Evolutionary conservation across 1,284 basidiomycete species (phyloP).

Genomic region (Boletus sp.): DNA sequence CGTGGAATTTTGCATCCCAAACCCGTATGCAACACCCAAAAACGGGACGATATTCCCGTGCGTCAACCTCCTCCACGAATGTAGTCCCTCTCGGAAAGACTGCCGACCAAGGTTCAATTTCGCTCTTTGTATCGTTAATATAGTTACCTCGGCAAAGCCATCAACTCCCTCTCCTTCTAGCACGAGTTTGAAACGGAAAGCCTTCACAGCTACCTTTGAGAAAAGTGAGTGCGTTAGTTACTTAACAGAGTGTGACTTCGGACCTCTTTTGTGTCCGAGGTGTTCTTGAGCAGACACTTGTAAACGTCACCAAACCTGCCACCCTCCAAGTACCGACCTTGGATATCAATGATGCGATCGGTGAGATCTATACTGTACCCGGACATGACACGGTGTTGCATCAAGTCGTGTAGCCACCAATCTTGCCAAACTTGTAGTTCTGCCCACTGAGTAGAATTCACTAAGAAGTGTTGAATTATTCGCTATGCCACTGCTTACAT

Average conservation of each 20-base stretch:
- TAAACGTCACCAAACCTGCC: constrained; percentile 4
- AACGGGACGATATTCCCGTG: constrained; percentile 1
- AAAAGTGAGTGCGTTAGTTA: background rate
- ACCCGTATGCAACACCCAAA: constrained; percentile 2
- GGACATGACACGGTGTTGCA: background rate
- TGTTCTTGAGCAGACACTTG: background rate
- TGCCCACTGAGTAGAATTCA: no score
- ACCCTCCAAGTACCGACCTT: background rate
- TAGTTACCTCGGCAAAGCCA: constrained; percentile 4
- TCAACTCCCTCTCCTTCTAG: background rate
- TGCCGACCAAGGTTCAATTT: background rate
- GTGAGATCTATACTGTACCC: background rate
- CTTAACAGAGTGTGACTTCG: background rate
- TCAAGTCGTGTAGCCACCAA: no score
- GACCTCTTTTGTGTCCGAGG: constrained; percentile 1
- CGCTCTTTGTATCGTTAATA: background rate
- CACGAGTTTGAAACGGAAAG: constrained; percentile 3
- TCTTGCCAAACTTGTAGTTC: no score
- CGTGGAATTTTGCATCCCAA: background rate
- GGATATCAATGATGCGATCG: background rate
- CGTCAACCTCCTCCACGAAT: background rate
- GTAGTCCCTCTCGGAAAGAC: background rate
- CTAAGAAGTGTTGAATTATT: no score
- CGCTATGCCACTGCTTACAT: no score
- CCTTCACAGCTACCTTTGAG: constrained; percentile 10